Percentiles rank a stretch among this genome's conserved stretches.
These are phyloP conservation scores for Mrakia gelida DNA, from an alignment of 768 basidiomycete genomes.

Conservation along the genomic window DNA sequence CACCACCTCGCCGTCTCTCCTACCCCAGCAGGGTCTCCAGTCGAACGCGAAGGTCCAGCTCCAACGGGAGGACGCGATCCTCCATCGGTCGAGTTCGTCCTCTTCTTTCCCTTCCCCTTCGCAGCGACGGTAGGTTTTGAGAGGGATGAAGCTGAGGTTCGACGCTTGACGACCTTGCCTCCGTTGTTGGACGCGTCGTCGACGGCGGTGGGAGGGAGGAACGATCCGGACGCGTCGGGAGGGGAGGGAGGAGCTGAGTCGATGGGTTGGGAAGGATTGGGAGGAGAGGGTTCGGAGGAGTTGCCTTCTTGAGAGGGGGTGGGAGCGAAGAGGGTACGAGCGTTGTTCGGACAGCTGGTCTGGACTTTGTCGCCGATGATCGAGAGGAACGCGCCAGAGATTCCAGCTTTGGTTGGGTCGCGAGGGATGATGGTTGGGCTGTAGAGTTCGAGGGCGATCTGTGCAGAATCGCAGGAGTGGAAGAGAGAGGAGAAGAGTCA, in stretches of 20 bases:
- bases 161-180: conserved; percentile 19
- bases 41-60: conserved; percentile 1
- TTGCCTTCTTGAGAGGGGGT: not conserved
- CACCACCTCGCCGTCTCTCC: conserved; percentile 16
- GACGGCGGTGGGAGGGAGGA: not conserved
- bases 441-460: conserved; percentile 32
- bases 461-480: not conserved
- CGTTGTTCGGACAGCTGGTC: not conserved
- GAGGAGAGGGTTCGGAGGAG: not conserved
- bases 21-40: not conserved
- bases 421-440: conserved; percentile 3
- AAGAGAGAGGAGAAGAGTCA: not conserved
- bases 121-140: not conserved
- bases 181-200: conserved; percentile 18
- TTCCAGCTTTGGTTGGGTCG: conserved; percentile 14
- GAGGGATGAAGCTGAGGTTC: conserved; percentile 6
- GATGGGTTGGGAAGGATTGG: not conserved
- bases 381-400: conserved; percentile 22
- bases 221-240: not conserved
- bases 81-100: conserved; percentile 7
- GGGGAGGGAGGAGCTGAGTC: not conserved
- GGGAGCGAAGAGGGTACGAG: conserved; percentile 17
- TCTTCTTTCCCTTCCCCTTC: conserved; percentile 17
- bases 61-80: not conserved
- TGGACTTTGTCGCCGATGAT: conserved; percentile 21